These are phyloP conservation scores for Cladorrhinum samala DNA, from an alignment of 495 filamentous ascomycete species.

Conservation along the genomic window DNA sequence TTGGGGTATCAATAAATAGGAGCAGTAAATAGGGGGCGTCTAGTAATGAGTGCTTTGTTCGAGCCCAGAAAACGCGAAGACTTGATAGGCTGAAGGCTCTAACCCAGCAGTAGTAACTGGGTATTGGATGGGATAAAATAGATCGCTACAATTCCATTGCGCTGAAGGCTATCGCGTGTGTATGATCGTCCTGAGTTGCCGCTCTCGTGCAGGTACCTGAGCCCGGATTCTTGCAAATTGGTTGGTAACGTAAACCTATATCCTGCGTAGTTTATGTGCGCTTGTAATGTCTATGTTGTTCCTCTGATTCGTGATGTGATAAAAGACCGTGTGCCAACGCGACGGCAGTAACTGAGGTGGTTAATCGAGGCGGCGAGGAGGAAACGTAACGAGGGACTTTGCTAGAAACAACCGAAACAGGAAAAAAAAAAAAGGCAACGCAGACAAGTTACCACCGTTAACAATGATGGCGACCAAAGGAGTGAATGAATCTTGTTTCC, in stretches of 20 bases:
- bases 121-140: neutral
- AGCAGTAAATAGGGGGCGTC: neutral
- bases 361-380: too few relatives aligned
- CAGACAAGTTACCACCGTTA: neutral
- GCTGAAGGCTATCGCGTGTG: conserved; percentile 5
- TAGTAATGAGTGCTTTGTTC: neutral
- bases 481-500: conserved; percentile 7
- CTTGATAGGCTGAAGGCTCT: too few relatives aligned
- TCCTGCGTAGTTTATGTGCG: too few relatives aligned
- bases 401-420: too few relatives aligned
- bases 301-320: too few relatives aligned
- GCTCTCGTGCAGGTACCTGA: neutral
- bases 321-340: too few relatives aligned
- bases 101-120: neutral
- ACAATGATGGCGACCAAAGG: neutral
- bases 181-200: conserved; percentile 12
- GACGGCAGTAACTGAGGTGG: too few relatives aligned
- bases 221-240: neutral
- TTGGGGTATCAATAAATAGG: neutral
- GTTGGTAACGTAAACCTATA: too few relatives aligned
- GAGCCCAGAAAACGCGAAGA: neutral
- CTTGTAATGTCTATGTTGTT: too few relatives aligned
- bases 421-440: neutral
- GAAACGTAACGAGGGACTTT: too few relatives aligned
- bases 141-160: conserved; percentile 13